Evolutionary conservation across 371 early-diverging fungal genomes (phyloP), one percentile per base, ranked within the genome.

Genomic region (Circinella umbellata): DNA sequence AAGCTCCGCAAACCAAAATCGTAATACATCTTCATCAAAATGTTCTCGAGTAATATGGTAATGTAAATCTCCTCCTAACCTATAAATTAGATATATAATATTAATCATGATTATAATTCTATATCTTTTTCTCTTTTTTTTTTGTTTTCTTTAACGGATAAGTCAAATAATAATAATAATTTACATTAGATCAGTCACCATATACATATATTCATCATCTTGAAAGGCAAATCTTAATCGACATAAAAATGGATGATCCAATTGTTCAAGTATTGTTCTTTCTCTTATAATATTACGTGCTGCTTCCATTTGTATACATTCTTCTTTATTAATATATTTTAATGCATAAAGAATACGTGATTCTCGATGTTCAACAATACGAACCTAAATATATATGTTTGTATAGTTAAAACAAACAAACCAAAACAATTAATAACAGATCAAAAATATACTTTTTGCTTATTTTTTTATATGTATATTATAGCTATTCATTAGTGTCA

Each of bases 171-270:
- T 18, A 15, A 34, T 18, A 64, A 4, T 66, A 18, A 39, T 73
- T 70, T 77, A 88, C 93, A 94, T 94, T 61, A 94, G 82, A 74
- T 95, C 95, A 69, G 95, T 82, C 38, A 93, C 92, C 96, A 96
- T 94, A 72, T 91, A 95, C 88, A 94, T 86, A 70, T 90, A 87
- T 35, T 93, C 90, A 42, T 87, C 86, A 71, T 95, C 95, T 75
- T 94, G 94, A 70, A 94, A 95, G 3, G 93, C 92, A 80, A 91
- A 95, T 42, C 93, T 87, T 62, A 95, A 72, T 72, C 93, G 90
- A 70, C 88, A 89, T 27, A 95, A 81, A 68, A 93, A 93, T 0
- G 94, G 90, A 76, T 93, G 92, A 68, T 91, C 87, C 27, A 95
- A 71, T 38, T 90, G 83, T 73, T 94, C 94, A 11, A 95, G 78